phyloP scores from a whole-genome alignment of 108 stramenopile species.

The Craspedostauros australis region DNA sequence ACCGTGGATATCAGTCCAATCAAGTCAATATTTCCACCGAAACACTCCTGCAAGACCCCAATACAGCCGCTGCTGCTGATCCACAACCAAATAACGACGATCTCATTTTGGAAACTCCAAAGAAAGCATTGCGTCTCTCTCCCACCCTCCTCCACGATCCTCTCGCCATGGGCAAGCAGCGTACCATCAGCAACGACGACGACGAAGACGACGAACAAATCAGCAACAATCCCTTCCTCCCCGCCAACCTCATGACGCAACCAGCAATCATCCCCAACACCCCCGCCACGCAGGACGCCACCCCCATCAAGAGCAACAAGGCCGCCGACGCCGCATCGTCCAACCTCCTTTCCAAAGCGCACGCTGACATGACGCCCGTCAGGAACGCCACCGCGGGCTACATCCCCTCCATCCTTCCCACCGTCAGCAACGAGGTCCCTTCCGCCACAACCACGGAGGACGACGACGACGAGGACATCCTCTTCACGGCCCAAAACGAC shows the following conservation, averaged over 20 bases:
- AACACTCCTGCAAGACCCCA: no score
- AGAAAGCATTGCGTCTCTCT: no score
- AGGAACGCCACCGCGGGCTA: not conserved
- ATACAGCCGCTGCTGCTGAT: constrained; percentile 4
- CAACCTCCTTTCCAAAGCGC: no score
- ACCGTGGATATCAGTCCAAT: no score
- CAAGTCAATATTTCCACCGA: no score
- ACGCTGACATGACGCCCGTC: not conserved
- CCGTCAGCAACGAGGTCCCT: no score
- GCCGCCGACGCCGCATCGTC: not conserved
- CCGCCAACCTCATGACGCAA: constrained; percentile 2
- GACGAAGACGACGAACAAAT: not conserved
- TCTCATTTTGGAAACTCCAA: constrained; percentile 7
- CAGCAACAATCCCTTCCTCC: constrained; percentile 11
- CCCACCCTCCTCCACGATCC: no score
- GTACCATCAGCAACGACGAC: not conserved
- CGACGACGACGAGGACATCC: constrained; percentile 24
- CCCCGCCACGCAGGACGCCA: not conserved
- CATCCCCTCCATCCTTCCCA: not conserved
- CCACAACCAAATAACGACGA: constrained; percentile 15
- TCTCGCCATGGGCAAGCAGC: no score
- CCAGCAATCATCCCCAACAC: not conserved
- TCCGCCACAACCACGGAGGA: constrained; percentile 8
- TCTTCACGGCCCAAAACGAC: not conserved
- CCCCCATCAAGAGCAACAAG: constrained; percentile 3